Evolutionary conservation across 2,329 filamentous ascomycete genomes (phyloP).

Genomic region (Calonectria pseudoturangicola): DNA sequence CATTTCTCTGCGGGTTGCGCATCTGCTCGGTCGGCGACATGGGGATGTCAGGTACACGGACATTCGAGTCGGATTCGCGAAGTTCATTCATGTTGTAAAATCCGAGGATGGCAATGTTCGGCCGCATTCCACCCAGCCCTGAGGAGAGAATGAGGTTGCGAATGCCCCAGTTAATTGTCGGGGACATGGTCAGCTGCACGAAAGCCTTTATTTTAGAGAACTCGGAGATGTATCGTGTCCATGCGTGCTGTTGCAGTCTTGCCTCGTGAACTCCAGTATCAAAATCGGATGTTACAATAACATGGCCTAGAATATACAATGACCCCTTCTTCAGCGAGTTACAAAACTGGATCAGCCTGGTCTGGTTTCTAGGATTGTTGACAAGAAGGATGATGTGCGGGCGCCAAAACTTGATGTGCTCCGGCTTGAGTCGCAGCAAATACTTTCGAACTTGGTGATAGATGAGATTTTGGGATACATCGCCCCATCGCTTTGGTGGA

Average conservation of each 20-base stretch:
- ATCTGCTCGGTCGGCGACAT: conserved; percentile 60
- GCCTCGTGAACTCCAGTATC: conserved; percentile 86
- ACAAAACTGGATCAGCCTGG: conserved; percentile 91
- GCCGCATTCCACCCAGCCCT: conserved; percentile 90
- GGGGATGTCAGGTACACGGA: conserved; percentile 73
- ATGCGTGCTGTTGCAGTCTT: conserved; percentile 85
- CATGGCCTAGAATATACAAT: conserved; percentile 89
- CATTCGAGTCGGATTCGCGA: conserved; percentile 73
- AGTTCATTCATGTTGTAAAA: conserved; percentile 89
- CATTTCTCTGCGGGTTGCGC: conserved; percentile 55
- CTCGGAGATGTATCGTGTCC: conserved; percentile 89
- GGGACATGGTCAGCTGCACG: conserved; percentile 89
- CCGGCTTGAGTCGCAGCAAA: conserved; percentile 85
- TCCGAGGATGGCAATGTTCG: conserved; percentile 88
- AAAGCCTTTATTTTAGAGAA: conserved; percentile 92
- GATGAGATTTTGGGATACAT: conserved; percentile 91
- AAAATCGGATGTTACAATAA: conserved; percentile 91
- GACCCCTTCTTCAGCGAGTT: conserved; percentile 93
- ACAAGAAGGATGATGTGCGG: conserved; percentile 90
- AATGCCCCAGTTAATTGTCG: conserved; percentile 88
- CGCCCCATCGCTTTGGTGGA: conserved; percentile 91
- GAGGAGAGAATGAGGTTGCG: conserved; percentile 88
- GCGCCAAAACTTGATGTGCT: conserved; percentile 96
- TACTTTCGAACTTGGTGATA: conserved; percentile 93
- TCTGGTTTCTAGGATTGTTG: conserved; percentile 88